phyloP scores from a whole-genome alignment of 495 filamentous ascomycete genomes.

The Aspergillus affinis region DNA sequence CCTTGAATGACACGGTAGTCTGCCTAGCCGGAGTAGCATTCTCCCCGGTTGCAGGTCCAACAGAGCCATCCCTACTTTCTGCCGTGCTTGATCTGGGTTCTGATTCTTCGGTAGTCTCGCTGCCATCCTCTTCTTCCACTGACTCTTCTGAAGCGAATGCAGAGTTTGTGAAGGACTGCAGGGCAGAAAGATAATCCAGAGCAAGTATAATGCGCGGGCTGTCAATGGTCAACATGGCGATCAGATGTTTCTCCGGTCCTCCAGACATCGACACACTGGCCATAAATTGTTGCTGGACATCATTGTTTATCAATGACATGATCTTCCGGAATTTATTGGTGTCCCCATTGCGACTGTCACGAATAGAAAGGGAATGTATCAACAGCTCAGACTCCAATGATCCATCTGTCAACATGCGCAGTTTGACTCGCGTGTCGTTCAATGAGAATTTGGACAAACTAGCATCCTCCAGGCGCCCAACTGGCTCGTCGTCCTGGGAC shows the following conservation, averaged over 20 bases:
- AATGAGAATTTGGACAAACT: slow-evolving; percentile 92
- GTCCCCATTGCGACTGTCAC: slow-evolving; percentile 79
- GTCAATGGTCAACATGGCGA: slow-evolving; percentile 92
- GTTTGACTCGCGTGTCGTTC: slow-evolving; percentile 86
- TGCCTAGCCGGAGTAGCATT: slow-evolving; percentile 38
- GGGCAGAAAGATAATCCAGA: slow-evolving; percentile 88
- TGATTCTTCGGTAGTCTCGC: slow-evolving; percentile 56
- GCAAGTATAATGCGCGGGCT: slow-evolving; percentile 94
- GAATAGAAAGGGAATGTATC: slow-evolving; percentile 92
- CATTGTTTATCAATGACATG: slow-evolving; percentile 93
- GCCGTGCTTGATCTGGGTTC: slow-evolving; percentile 58
- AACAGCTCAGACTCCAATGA: slow-evolving; percentile 91
- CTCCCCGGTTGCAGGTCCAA: slow-evolving; percentile 24
- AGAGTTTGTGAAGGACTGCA: slow-evolving; percentile 74
- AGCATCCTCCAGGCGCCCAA: slow-evolving; percentile 72
- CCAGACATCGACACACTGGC: slow-evolving; percentile 91
- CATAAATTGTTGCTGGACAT: slow-evolving; percentile 95
- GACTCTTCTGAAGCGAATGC: slow-evolving; percentile 64
- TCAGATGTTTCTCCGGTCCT: slow-evolving; percentile 76
- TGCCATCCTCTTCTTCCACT: slow-evolving; percentile 54
- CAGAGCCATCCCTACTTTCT: slow-evolving; percentile 32
- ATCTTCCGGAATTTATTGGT: slow-evolving; percentile 96
- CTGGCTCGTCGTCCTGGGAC: slow-evolving; percentile 68
- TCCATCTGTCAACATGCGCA: slow-evolving; percentile 91
- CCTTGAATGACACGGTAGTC: slow-evolving; percentile 82